These are phyloP conservation scores for Colletotrichum tamarilloi DNA, from an alignment of 2,329 filamentous ascomycete genomes.

Conservation along the genomic window DNA sequence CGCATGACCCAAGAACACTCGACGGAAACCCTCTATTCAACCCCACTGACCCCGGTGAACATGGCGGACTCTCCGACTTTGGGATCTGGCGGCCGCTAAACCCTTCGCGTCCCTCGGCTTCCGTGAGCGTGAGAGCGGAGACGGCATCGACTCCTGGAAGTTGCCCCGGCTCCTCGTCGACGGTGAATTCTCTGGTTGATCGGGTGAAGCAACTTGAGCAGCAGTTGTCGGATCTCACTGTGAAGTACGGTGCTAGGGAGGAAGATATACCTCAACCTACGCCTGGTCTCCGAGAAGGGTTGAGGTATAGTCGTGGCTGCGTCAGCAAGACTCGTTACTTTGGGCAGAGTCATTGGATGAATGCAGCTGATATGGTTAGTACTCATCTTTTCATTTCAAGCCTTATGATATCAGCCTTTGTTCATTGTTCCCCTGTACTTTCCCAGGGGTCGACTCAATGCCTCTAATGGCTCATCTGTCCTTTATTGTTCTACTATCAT, in stretches of 20 bases:
- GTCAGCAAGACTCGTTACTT: conserved; percentile 58
- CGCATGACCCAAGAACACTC: neutral
- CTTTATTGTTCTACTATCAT: conserved; percentile 22
- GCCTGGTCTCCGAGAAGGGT: neutral
- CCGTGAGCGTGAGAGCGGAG: conserved; percentile 1
- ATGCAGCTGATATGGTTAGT: conserved; percentile 53
- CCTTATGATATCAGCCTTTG: neutral
- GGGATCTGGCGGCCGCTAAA: conserved; percentile 13
- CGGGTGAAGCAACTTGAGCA: conserved; percentile 57
- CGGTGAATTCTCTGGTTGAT: conserved; percentile 46
- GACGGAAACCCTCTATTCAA: neutral
- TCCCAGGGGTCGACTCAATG: no score
- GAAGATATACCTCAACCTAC: neutral
- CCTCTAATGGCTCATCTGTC: neutral
- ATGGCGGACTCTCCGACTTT: conserved; percentile 2
- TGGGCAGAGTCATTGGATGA: conserved; percentile 64
- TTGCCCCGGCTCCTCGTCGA: conserved; percentile 37
- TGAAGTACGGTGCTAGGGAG: neutral
- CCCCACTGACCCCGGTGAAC: neutral
- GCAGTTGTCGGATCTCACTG: conserved; percentile 43
- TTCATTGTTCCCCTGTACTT: no score
- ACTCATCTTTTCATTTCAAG: rapidly evolving
- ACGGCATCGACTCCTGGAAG: conserved; percentile 36
- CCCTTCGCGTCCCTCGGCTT: neutral
- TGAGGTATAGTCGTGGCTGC: conserved; percentile 41